Evolutionary conservation across 768 basidiomycete species (phyloP).

Genomic region (Pluteus cervinus): DNA sequence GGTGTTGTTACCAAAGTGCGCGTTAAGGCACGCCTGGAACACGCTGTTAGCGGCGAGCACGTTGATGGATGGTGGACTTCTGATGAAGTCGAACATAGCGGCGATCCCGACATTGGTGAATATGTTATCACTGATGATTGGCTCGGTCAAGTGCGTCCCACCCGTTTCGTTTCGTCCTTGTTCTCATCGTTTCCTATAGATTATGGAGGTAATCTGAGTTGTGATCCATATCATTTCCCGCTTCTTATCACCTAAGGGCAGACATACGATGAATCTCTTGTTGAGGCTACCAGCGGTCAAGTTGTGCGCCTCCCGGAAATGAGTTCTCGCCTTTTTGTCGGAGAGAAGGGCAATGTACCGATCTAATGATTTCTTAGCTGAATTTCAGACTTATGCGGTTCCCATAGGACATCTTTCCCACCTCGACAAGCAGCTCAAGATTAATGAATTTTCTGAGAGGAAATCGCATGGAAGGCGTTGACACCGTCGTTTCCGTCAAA

Average conservation of each 20-base stretch:
- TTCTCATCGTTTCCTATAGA: conserved; percentile 29
- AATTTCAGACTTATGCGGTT: not conserved
- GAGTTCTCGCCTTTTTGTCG: conserved; percentile 67
- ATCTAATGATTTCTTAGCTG: conserved; percentile 16
- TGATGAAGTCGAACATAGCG: conserved; percentile 49
- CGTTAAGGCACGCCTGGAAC: conserved; percentile 63
- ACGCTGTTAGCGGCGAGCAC: conserved; percentile 60
- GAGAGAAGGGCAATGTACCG: conserved; percentile 70
- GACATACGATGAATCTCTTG: conserved; percentile 80
- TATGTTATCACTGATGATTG: conserved; percentile 81
- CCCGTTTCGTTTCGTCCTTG: conserved; percentile 1
- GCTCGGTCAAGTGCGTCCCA: conserved; percentile 75
- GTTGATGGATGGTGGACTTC: conserved; percentile 59
- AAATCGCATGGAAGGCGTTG: conserved; percentile 35
- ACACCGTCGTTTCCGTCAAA: conserved; percentile 65
- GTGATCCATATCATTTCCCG: conserved; percentile 7
- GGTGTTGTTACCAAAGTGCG: conserved; percentile 66
- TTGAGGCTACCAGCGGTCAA: conserved; percentile 58
- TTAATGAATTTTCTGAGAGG: conserved; percentile 43
- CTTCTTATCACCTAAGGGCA: conserved; percentile 20
- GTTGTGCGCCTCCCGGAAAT: conserved; percentile 75
- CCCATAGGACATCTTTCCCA: conserved; percentile 60
- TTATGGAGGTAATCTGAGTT: conserved; percentile 60
- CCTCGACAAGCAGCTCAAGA: conserved; percentile 34
- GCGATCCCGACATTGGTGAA: conserved; percentile 70